Evolutionary conservation across 345 rosid genomes (phyloP).

Genomic region (Cochlearia excelsa): DNA sequence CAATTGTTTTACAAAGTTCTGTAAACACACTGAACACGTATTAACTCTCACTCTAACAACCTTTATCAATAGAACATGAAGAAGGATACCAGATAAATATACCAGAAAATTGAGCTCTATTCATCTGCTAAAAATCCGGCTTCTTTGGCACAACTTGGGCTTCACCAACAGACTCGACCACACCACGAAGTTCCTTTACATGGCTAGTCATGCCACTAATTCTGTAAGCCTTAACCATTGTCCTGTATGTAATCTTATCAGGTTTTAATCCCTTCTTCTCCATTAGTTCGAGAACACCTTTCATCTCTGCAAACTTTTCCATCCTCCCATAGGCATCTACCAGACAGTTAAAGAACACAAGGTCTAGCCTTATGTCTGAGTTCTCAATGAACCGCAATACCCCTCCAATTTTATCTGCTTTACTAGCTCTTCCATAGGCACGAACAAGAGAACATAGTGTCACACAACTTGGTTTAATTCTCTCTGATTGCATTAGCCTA

Average conservation of each 20-base stretch:
- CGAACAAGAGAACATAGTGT: slow-evolving; percentile 83
- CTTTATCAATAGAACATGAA: slow-evolving; percentile 4
- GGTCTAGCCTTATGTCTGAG: slow-evolving; percentile 67
- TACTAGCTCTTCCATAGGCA: slow-evolving; percentile 71
- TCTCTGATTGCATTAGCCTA: slow-evolving; percentile 79
- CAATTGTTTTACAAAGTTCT: slow-evolving; percentile 17
- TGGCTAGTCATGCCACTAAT: slow-evolving; percentile 61
- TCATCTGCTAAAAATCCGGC: slow-evolving; percentile 47
- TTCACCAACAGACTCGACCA: slow-evolving; percentile 41
- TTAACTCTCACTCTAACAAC: slow-evolving; percentile 21
- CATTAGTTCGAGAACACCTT: slow-evolving; percentile 72
- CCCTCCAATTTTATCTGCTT: slow-evolving; percentile 63
- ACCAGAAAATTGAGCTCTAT: slow-evolving; percentile 21
- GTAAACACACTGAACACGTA: slow-evolving; percentile 13
- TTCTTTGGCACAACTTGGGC: slow-evolving; percentile 35
- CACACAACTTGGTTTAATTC: slow-evolving; percentile 77
- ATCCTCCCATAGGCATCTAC: slow-evolving; percentile 87
- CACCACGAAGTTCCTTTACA: slow-evolving; percentile 54
- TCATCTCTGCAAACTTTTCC: slow-evolving; percentile 88
- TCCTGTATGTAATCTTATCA: slow-evolving; percentile 73
- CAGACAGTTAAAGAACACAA: slow-evolving; percentile 79
- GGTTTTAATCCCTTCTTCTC: slow-evolving; percentile 66
- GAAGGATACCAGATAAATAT: slow-evolving; percentile 4
- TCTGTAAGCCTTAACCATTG: slow-evolving; percentile 77
- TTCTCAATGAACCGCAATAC: slow-evolving; percentile 76